Base-by-base conservation (phyloP, 2,329 filamentous ascomycete genomes). In the Epichloe uncinata region DNA sequence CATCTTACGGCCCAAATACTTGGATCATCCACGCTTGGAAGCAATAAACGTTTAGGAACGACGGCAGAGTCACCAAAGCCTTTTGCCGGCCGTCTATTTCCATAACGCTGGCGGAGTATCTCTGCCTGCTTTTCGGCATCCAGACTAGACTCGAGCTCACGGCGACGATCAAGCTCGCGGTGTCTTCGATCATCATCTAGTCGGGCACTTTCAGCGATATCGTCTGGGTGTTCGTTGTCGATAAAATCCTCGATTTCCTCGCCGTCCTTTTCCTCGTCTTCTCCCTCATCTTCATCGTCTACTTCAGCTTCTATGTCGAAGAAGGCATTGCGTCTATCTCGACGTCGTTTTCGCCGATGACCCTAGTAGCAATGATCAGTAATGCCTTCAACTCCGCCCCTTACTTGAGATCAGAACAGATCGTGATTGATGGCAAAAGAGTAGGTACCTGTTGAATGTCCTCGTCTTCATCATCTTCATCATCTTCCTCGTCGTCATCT, bases 301-400 rank as follows among this genome's bases (percentile, higher is more conserved):
- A 98, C 93, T 70, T 96, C 93, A 65, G 93, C 93, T 74, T 98
- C 93, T 61, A 91, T 87, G 81, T 98, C 93, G 70, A 98, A 82
- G 79, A 96, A 96, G 61, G 85, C 83, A 59, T 87, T 87, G 55
- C 87, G 81, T 56, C 78, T 78, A 56, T 85, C 81, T 64, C 80
- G 81, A 65, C 82, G 84, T 51, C 90, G 85, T 68, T 97, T 97
- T 59, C 85, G 79, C 50, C 87, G 86, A 61, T 87, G 77, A 51
- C 74, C 71, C 77, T 80, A 51, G 40, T 35, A 11, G 30, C 18
- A 40, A 37, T 16, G 34, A 40, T 51, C n/a, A 51, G 41, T 20
- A 30, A 41, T 4, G 13, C n/a, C 18, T 5, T 18, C 13, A 12
- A 44, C 9, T 43, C 35, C 12, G 12, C 2, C 12, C 15, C 7